These are phyloP conservation scores for Boletus reticuloceps DNA, from an alignment of 768 basidiomycete species.

Conservation along the genomic window DNA sequence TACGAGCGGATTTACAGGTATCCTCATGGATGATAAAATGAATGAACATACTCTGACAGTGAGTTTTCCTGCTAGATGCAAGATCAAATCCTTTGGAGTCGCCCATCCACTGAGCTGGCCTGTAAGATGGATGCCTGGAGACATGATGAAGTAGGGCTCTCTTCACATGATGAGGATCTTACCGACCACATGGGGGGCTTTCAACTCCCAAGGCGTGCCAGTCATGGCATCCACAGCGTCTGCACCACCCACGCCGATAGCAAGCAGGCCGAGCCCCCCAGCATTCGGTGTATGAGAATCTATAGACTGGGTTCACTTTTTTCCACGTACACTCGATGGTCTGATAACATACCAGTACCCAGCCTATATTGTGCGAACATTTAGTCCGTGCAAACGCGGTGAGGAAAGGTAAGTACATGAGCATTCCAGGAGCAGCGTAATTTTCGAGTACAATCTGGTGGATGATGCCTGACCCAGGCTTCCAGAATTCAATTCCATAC, in stretches of 20 bases:
- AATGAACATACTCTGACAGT: conserved; percentile 74
- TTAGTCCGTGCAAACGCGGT: not conserved
- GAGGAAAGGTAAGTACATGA: conserved; percentile 57
- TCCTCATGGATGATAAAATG: not conserved
- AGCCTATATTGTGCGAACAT: conserved; percentile 47
- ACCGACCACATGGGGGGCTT: conserved; percentile 85
- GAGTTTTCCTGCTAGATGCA: conserved; percentile 90
- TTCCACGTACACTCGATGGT: not conserved
- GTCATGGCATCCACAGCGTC: conserved; percentile 99
- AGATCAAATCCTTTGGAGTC: conserved; percentile 94
- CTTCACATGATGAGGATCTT: conserved; percentile 17
- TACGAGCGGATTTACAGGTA: conserved; percentile 28
- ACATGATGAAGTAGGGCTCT: not conserved
- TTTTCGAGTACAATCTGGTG: conserved; percentile 99
- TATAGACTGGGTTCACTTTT: conserved; percentile 24
- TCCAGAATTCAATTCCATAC: conserved; percentile 98
- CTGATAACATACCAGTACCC: conserved; percentile 62
- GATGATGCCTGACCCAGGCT: conserved; percentile 86
- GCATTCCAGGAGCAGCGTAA: conserved; percentile 92
- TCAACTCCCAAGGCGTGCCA: conserved; percentile 96
- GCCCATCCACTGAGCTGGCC: conserved; percentile 89
- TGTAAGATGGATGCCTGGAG: conserved; percentile 77
- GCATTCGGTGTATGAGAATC: conserved; percentile 99
- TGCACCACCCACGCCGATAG: conserved; percentile 98
- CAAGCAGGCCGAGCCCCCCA: conserved; percentile 92